Conservation (phyloP, 169 alveolate species). For the Plasmodium cynomolgi region DNA sequence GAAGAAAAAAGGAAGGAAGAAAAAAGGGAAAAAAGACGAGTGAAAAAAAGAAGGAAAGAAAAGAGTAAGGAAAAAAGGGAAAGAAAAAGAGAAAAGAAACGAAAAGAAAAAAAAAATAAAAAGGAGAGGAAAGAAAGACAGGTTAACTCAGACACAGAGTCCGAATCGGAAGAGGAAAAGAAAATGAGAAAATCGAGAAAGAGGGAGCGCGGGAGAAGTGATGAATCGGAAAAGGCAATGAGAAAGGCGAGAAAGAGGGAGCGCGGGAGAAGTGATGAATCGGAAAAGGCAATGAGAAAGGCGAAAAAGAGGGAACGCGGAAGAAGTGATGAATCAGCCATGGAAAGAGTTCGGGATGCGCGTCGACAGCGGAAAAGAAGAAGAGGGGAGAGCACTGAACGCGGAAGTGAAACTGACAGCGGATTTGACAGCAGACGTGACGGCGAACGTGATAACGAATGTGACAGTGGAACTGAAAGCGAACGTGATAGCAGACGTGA, state of each 20-base stretch:
- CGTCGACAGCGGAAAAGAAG: neutral
- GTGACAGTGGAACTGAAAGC: too few species aligned
- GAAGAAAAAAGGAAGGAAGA: neutral
- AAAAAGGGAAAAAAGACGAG: slow-evolving; percentile 9
- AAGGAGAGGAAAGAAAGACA: neutral
- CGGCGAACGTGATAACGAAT: too few species aligned
- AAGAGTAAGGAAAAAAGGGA: neutral
- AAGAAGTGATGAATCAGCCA: neutral
- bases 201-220: neutral
- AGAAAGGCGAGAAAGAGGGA: neutral
- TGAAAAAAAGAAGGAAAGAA: neutral
- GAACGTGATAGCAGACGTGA: neutral
- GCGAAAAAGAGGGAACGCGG: neutral
- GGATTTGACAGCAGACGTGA: neutral
- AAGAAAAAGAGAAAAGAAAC: slow-evolving; percentile 2
- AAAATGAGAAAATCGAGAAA: neutral
- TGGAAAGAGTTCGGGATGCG: neutral
- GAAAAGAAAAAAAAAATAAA: slow-evolving; percentile 2
- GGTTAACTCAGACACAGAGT: neutral
- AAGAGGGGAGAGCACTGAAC: neutral
- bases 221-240: neutral
- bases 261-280: neutral
- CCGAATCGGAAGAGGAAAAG: neutral
- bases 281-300: neutral
- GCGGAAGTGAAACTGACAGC: neutral